phyloP scores from a whole-genome alignment of 768 basidiomycete genomes.

The Russula virescens region DNA sequence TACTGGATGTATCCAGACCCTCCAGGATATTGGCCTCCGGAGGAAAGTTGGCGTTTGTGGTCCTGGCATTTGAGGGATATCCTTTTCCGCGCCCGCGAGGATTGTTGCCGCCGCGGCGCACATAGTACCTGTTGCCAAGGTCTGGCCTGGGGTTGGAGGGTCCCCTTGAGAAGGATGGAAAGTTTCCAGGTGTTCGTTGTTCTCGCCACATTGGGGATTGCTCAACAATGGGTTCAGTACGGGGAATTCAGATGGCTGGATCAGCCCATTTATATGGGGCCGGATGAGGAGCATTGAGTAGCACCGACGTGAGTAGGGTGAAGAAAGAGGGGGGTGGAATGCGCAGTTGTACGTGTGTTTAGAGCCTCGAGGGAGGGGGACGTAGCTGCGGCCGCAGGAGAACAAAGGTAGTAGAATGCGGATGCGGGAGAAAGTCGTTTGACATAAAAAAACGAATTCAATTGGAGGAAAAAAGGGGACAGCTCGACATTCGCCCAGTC shows the following conservation, averaged over 20 bases:
- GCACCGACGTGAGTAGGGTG: background rate
- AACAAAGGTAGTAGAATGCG: background rate
- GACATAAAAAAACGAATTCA: background rate
- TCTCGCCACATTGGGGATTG: no score
- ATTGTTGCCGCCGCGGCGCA: no score
- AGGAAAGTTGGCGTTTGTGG: background rate
- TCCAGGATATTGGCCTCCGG: conserved; percentile 7
- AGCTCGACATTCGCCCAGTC: background rate
- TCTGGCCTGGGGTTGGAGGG: background rate
- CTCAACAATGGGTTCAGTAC: no score
- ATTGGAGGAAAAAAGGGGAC: background rate
- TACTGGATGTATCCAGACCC: conserved; percentile 6
- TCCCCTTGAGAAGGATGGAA: background rate
- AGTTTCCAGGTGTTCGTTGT: background rate
- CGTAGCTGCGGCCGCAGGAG: conserved; percentile 13
- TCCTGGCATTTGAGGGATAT: no score
- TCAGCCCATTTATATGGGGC: background rate
- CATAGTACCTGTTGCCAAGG: background rate
- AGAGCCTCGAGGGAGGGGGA: background rate
- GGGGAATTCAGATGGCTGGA: background rate
- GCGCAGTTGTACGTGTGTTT: background rate
- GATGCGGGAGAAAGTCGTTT: background rate
- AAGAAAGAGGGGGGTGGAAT: background rate
- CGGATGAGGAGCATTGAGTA: background rate
- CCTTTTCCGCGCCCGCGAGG: no score